Evolutionary conservation across 2,329 filamentous ascomycete species (phyloP).

Genomic region (Torrubiella hemipterigena): DNA sequence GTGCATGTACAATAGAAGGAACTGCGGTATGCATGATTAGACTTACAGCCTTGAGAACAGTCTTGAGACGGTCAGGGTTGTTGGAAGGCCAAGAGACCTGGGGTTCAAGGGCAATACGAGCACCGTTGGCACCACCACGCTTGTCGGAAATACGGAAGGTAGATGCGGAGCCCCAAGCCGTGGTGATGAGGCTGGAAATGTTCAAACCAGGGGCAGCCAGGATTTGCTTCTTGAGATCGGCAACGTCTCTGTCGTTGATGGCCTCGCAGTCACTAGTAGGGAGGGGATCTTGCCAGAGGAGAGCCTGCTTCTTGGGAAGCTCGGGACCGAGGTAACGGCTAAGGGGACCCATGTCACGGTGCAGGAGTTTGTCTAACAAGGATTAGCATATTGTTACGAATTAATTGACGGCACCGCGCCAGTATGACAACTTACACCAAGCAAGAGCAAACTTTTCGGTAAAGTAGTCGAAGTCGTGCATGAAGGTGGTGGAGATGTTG

Average conservation of each 20-base stretch:
- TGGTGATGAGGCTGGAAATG: slow-evolving; percentile 48
- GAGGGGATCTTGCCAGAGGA: slow-evolving; percentile 65
- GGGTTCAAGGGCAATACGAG: slow-evolving; percentile 61
- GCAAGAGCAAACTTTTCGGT: slow-evolving; percentile 58
- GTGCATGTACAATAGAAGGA: background rate
- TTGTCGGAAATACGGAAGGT: slow-evolving; percentile 68
- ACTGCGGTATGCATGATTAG: slow-evolving; percentile 33
- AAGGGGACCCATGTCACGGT: slow-evolving; percentile 67
- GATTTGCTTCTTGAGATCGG: slow-evolving; percentile 56
- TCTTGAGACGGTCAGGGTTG: slow-evolving; percentile 53
- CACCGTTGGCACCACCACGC: slow-evolving; percentile 72
- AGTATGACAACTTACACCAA: slow-evolving; percentile 41
- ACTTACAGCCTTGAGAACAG: slow-evolving; percentile 52
- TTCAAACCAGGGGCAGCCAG: slow-evolving; percentile 45
- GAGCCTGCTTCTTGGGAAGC: slow-evolving; percentile 50
- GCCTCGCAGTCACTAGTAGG: slow-evolving; percentile 44
- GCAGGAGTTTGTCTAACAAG: slow-evolving; percentile 50
- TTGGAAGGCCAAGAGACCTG: slow-evolving; percentile 64
- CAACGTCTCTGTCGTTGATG: slow-evolving; percentile 48
- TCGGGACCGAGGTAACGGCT: slow-evolving; percentile 64
- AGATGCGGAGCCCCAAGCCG: slow-evolving; percentile 58
- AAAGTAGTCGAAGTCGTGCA: slow-evolving; percentile 56
- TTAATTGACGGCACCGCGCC: background rate
- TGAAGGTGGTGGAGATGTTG: slow-evolving; percentile 62
- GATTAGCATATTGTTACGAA: background rate